These are phyloP conservation scores for Larix sibirica DNA, from an alignment of 83 land plant species.

Conservation along the genomic window DNA sequence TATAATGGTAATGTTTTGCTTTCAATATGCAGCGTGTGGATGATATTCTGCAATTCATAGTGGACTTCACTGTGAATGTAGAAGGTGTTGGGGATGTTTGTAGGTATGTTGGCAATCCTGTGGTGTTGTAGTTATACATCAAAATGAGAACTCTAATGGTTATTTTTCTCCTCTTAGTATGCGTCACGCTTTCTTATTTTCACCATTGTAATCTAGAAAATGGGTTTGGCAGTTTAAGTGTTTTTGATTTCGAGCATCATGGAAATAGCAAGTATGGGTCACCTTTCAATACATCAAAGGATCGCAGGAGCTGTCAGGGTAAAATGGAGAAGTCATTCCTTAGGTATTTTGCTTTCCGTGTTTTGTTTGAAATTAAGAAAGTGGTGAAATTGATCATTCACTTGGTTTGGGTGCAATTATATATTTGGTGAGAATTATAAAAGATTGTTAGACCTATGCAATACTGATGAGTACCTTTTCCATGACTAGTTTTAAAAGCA, in stretches of 20 bases:
- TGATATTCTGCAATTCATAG: constrained; percentile 71
- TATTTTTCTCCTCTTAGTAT: neutral
- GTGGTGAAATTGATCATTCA: neutral
- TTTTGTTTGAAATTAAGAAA: neutral
- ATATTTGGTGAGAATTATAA: neutral
- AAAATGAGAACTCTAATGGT: neutral
- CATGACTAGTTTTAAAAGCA: constrained; percentile 73
- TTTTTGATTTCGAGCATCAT: constrained; percentile 86
- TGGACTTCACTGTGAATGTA: constrained; percentile 66
- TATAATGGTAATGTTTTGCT: neutral
- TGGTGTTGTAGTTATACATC: neutral
- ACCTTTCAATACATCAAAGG: constrained; percentile 58
- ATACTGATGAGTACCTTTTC: neutral
- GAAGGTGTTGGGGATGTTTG: constrained; percentile 98
- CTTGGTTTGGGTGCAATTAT: neutral
- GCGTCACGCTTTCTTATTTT: neutral
- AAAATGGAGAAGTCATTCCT: constrained; percentile 99
- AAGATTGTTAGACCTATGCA: neutral
- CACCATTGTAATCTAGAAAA: constrained; percentile 11
- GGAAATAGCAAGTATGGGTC: constrained; percentile 93
- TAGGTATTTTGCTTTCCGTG: constrained; percentile 48
- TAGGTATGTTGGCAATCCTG: constrained; percentile 51
- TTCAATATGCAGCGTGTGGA: constrained; percentile 71
- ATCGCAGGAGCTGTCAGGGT: constrained; percentile 88
- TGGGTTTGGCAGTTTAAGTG: constrained; percentile 66